phyloP scores from a whole-genome alignment of 1,284 basidiomycete species.

The Phaffia rhodozyma region DNA sequence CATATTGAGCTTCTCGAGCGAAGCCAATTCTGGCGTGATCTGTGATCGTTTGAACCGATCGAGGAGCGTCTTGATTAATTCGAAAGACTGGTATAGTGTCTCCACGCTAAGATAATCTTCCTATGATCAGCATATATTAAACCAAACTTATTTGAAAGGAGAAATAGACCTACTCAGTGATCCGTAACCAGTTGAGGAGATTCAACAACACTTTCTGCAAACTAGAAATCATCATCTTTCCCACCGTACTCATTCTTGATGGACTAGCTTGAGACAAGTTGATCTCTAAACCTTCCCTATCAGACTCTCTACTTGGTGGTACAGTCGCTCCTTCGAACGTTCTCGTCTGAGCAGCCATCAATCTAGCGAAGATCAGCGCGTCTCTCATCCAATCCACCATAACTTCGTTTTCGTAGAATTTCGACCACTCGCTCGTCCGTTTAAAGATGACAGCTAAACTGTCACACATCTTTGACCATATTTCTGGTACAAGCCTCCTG shows the following conservation, averaged over 20 bases:
- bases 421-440: constrained; percentile 67
- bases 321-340: constrained; percentile 60
- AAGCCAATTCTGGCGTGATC: constrained; percentile 41
- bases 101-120: constrained; percentile 43
- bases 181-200: constrained; percentile 68
- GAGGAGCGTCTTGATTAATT: constrained; percentile 63
- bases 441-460: constrained; percentile 72
- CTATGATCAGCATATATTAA: not conserved
- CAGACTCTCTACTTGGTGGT: constrained; percentile 19
- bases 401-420: constrained; percentile 59
- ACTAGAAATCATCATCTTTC: constrained; percentile 60
- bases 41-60: constrained; percentile 51
- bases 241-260: constrained; percentile 36
- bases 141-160: constrained; percentile 21
- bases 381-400: constrained; percentile 97
- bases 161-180: constrained; percentile 52
- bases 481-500: constrained; percentile 48
- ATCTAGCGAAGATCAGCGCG: constrained; percentile 77
- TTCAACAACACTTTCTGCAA: constrained; percentile 66
- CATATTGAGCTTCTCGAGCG: constrained; percentile 31
- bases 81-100: constrained; percentile 71
- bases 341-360: constrained; percentile 65
- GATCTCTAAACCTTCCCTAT: constrained; percentile 17
- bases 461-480: constrained; percentile 73
- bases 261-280: constrained; percentile 37